Base-by-base conservation (phyloP, 495 filamentous ascomycete genomes). In the Aspergillus carlsbadensis region DNA sequence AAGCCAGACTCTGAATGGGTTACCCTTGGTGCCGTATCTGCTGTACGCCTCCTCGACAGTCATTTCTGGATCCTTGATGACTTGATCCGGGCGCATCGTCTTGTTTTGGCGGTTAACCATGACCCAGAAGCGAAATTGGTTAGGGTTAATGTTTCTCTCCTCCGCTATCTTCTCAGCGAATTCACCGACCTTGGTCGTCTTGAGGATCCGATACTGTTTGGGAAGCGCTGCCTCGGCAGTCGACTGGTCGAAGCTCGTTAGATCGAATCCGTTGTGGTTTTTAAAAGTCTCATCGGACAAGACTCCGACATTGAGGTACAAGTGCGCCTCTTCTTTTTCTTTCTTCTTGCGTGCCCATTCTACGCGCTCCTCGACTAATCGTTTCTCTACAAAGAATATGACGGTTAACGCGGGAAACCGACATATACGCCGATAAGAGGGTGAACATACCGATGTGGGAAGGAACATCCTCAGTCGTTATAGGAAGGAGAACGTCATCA, bases 101-200 rank as follows among this genome's bases (percentile, higher is more conserved):
- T 96, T 96, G 67, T 99, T 99, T 65, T 99, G 94, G 10, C 94
- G 89, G 64, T 96, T 97, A 0, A 99, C 95, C 91, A 99, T 96
- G 36, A 89, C 84, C 95, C 94, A 98, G 41, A 96, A 80, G 26
- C 94, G 84, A 18, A 98, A 70, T 31, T 80, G 78, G 39, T 81
- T 81, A 3, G 84, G 75, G 45, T 84, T 69, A 17, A 77, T 36
- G 2, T 72, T 76, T n/a, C 84, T 74, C 48, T 95, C 87, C 18
- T 82, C 74, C 0, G 87, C 92, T 49, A 96, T 78, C 31, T 73
- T 73, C 36, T 80, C 70, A 10, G 84, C 82, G 57, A 98, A 80
- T 2, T 96, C 89, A 24, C 84, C 69, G 21, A 98, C 79, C 2
- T 87, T 89, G 42, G 86, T 86, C 10, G 85, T 78, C 52, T 86